Base-by-base conservation (phyloP, 306 rosid species). In the Echinosophora koreensis region DNA sequence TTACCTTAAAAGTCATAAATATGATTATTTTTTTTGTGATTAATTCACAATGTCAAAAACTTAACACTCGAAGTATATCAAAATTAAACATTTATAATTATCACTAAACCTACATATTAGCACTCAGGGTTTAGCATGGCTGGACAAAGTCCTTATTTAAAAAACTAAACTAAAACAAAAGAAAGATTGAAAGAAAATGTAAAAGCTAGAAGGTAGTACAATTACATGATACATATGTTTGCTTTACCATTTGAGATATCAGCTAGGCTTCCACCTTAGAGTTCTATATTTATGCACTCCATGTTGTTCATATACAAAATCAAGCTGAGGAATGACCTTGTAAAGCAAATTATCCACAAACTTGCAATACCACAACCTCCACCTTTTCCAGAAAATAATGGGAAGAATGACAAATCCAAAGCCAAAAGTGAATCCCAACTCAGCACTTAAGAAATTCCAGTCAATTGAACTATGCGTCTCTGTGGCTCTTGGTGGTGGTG, bases 381-480 rank as follows among this genome's bases (percentile, higher is more conserved):
- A 84, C 12, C 46, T 65, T 77, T 66, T 62, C 60, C 68, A 59
- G 0, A 76, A 73, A 8, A 81, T 8, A 67, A 72, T 50, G 0
- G 86, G 81, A 8, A 49, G 16, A 5, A 85, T 62, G 38, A 32
- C 1, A 22, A 35, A 1, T 32, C 82, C 82, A 30, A 85, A n/a
- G 4, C 88, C 86, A 74, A 69, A 74, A 27, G 46, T 17, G 49
- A 74, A 74, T 62, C 88, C 88, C 28, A 81, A 32, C 59, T 82
- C 84, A 38, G 0, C 44, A 73, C 46, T 74, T 5, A 82, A 22
- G 49, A 71, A 34, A n/a, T 76, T 61, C 75, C 74, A 71, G 0
- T 76, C 46, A 71, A 76, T 54, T 41, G 71, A 35, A 59, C n/a
- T n/a, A n/a, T n/a, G n/a, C n/a, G n/a, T n/a, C n/a, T n/a, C n/a